A percentile compares a stretch with the other conserved stretches of the same genome.
Conservation (phyloP, 306 rosid genomes). For the Medicago arabica region DNA sequence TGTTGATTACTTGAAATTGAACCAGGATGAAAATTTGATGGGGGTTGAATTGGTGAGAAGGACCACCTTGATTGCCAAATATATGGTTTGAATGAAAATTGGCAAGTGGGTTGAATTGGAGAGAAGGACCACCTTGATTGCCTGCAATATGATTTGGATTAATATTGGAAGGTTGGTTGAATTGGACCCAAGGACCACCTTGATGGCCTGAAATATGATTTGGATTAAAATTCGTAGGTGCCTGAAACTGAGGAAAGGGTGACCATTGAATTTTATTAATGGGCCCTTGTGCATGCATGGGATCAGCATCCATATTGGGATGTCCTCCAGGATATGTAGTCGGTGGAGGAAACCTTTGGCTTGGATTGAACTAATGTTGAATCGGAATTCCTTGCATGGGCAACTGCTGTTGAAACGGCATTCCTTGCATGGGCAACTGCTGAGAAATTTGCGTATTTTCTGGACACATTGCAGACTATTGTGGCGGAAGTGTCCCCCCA, state of each 20-base stretch:
- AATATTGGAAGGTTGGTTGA: conserved; percentile 23
- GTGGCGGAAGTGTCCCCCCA: conserved; percentile 51
- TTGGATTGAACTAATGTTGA: conserved; percentile 49
- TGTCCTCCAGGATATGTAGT: conserved; percentile 35
- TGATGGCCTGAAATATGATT: conserved; percentile 36
- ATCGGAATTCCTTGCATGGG: conserved; percentile 45
- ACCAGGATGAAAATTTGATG: conserved; percentile 33
- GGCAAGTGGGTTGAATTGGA: conserved; percentile 39
- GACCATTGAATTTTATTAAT: conserved; percentile 55
- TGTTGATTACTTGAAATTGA: conserved; percentile 38
- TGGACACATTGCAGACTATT: conserved; percentile 42
- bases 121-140: conserved; percentile 39
- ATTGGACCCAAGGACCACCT: conserved; percentile 48
- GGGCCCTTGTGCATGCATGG: conserved; percentile 45
- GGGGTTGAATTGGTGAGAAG: conserved; percentile 49
- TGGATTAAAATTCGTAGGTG: conserved; percentile 35
- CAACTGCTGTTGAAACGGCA: conserved; percentile 55
- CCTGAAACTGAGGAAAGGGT: conserved; percentile 41
- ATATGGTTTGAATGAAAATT: conserved; percentile 28
- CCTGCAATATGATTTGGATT: conserved; percentile 38
- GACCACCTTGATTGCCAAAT: not conserved
- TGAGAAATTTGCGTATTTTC: conserved; percentile 46
- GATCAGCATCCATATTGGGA: conserved; percentile 46
- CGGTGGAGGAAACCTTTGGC: conserved; percentile 36
- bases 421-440: conserved; percentile 50